Evolutionary conservation across 371 early-diverging fungal genomes (phyloP).

Genomic region (Rhizomucor miehei): DNA sequence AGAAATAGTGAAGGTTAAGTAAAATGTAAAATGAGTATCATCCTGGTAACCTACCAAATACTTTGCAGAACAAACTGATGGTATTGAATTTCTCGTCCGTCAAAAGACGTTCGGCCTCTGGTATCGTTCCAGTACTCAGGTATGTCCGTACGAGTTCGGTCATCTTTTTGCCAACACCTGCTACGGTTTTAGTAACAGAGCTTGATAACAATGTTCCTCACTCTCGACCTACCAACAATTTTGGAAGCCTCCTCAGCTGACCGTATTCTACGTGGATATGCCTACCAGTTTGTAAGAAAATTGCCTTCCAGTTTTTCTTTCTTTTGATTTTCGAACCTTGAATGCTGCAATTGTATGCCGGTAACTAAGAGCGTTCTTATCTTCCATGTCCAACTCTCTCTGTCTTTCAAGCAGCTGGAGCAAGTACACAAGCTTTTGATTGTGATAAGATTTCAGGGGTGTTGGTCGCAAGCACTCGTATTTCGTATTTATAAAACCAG

Average conservation of each 20-base stretch:
- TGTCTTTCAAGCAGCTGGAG: slow-evolving; percentile 37
- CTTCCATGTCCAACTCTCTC: slow-evolving; percentile 34
- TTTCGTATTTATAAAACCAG: slow-evolving; percentile 32
- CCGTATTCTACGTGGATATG: slow-evolving; percentile 42
- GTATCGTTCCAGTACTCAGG: slow-evolving; percentile 39
- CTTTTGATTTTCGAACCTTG: slow-evolving; percentile 20
- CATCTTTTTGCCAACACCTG: slow-evolving; percentile 51
- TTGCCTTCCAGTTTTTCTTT: neutral
- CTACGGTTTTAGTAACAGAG: neutral
- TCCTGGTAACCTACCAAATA: no score
- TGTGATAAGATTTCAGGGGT: slow-evolving; percentile 31
- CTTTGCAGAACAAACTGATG: slow-evolving; percentile 26
- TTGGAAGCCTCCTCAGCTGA: slow-evolving; percentile 41
- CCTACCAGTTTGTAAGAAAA: slow-evolving; percentile 16
- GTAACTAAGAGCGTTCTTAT: slow-evolving; percentile 41
- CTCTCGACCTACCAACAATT: slow-evolving; percentile 35
- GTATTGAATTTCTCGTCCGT: slow-evolving; percentile 27
- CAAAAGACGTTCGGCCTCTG: slow-evolving; percentile 35
- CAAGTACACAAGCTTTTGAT: slow-evolving; percentile 32
- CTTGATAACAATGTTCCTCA: no score
- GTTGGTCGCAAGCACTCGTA: slow-evolving; percentile 48
- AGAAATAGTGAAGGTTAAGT: neutral
- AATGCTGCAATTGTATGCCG: slow-evolving; percentile 48
- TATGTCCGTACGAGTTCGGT: slow-evolving; percentile 26
- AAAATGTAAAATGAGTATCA: neutral